phyloP scores from a whole-genome alignment of 257 asterid species.

The Forsythia viridissima region DNA sequence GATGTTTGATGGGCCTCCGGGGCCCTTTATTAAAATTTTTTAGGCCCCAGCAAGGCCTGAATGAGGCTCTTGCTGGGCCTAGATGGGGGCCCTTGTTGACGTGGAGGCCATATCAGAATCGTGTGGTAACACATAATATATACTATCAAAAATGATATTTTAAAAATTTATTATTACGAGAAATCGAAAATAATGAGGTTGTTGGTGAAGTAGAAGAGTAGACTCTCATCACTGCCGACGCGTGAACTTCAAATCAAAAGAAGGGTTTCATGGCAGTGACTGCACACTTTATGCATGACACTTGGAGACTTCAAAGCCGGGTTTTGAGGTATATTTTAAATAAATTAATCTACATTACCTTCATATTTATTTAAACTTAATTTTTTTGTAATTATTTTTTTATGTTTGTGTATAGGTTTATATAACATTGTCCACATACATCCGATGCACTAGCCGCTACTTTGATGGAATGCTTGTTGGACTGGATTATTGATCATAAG shows the following conservation, averaged over 20 bases:
- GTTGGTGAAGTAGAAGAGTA: neutral
- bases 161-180: neutral
- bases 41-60: too few species aligned
- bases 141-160: neutral
- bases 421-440: neutral
- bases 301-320: neutral
- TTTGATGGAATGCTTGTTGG: neutral
- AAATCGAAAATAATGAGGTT: neutral
- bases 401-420: too few species aligned
- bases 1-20: too few species aligned
- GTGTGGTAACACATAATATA: too few species aligned
- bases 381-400: too few species aligned
- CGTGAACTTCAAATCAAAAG: neutral
- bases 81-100: too few species aligned
- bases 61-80: too few species aligned
- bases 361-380: neutral
- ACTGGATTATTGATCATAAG: neutral
- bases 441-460: too few species aligned
- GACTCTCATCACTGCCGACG: neutral
- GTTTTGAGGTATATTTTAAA: neutral
- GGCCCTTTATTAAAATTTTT: too few species aligned
- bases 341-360: neutral
- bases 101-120: too few species aligned
- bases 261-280: neutral
- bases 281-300: neutral